These are phyloP conservation scores for Xylaria castorea DNA, from an alignment of 495 filamentous ascomycete genomes.

Conservation along the genomic window DNA sequence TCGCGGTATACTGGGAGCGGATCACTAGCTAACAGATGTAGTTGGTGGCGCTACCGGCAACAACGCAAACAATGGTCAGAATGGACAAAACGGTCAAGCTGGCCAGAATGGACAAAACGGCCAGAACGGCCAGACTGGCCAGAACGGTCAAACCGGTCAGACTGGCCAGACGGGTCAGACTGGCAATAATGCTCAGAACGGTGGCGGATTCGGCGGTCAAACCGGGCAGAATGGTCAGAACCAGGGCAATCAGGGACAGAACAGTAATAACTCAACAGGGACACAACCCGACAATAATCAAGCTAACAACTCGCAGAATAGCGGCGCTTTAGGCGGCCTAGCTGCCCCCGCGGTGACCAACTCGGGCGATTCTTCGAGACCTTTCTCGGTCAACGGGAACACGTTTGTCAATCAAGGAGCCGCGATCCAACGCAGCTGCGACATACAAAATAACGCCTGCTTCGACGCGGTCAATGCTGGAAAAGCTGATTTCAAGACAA, in stretches of 20 bases:
- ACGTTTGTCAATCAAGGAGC: constrained; percentile 54
- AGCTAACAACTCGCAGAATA: constrained; percentile 35
- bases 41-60: constrained; percentile 37
- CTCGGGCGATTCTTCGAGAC: constrained; percentile 50
- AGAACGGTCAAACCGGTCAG: constrained; percentile 30
- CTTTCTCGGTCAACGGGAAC: constrained; percentile 59
- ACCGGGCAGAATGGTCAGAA: constrained; percentile 25
- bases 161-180: constrained; percentile 25
- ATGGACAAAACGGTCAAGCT: constrained; percentile 12
- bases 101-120: neutral
- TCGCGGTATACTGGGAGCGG: neutral
- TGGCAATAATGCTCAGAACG: neutral
- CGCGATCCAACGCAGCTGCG: constrained; percentile 50
- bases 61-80: constrained; percentile 23
- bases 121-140: constrained; percentile 27
- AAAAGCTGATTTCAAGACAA: constrained; percentile 39
- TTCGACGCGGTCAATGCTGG: constrained; percentile 51
- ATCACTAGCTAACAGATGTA: constrained; percentile 32
- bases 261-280: constrained; percentile 14
- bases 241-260: constrained; percentile 22
- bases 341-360: constrained; percentile 45
- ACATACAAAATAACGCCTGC: constrained; percentile 61
- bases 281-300: constrained; percentile 20
- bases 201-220: constrained; percentile 9
- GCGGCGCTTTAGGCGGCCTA: constrained; percentile 42